A percentile compares a stretch with the other conserved stretches of the same genome.
phyloP scores from a whole-genome alignment of 257 asterid genomes.

The Cinchona pubescens region DNA sequence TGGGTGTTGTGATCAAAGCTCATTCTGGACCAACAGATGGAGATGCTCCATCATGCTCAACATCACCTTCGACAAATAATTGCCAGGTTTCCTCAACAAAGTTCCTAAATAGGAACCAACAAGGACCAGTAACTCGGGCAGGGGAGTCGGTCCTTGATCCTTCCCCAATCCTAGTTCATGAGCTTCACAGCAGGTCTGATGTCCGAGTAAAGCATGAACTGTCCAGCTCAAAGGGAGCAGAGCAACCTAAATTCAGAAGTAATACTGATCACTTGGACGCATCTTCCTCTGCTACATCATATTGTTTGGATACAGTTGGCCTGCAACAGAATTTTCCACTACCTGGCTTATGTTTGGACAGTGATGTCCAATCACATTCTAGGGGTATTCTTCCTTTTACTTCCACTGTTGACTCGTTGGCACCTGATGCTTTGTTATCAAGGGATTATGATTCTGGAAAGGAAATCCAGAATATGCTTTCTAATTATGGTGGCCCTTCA shows the following conservation, averaged over 20 bases:
- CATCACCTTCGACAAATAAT: constrained; percentile 69
- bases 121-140: constrained; percentile 35
- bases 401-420: constrained; percentile 55
- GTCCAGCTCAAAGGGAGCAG: constrained; percentile 47
- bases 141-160: constrained; percentile 51
- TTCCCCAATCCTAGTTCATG: constrained; percentile 52
- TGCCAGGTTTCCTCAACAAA: constrained; percentile 48
- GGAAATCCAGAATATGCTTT: constrained; percentile 78
- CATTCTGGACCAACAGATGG: constrained; percentile 63
- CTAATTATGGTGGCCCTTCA: constrained; percentile 56
- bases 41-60: constrained; percentile 68
- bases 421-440: constrained; percentile 88
- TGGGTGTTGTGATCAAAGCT: constrained; percentile 28
- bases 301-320: constrained; percentile 71
- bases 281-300: constrained; percentile 80
- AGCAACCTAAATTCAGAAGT: constrained; percentile 55
- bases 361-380: constrained; percentile 75
- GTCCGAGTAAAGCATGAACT: constrained; percentile 50
- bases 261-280: constrained; percentile 66
- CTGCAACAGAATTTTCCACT: constrained; percentile 62
- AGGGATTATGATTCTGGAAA: constrained; percentile 89
- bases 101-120: constrained; percentile 56
- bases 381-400: constrained; percentile 52
- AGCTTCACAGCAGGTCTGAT: constrained; percentile 48
- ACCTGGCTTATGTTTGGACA: constrained; percentile 57